Evolutionary conservation across 768 basidiomycete species (phyloP), one percentile per base, ranked within the genome.

Genomic region (Boletus edulis): DNA sequence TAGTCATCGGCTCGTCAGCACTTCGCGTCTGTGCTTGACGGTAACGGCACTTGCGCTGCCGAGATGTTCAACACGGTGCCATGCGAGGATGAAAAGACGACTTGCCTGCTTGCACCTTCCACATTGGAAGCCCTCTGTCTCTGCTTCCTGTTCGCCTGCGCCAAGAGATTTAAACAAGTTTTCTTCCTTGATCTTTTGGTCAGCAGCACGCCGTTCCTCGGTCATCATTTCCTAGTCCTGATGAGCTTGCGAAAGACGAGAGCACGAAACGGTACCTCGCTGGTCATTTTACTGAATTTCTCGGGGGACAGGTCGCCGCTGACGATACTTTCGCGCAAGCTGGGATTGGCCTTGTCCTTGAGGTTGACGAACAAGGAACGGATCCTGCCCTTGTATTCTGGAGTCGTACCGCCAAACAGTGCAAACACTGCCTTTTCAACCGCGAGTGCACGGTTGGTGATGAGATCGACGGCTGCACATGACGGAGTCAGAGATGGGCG

Each of bases 1-100:
- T 95, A 3, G 96, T 98, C 95, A 98, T 98, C 22, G 96, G 95
- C 74, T 98, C 97, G 75, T 98, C 97, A 9, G 97, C 96, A 67
- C 91, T 94, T 52, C 97, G 82, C 9, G 97, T 99, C 70, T 99
- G 97, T 63, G 93, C 92, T 76, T 98, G 94, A 61, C 92, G 88
- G 65, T 97, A 98, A 43, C 88, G 82, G 64, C 92, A 91, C 75
- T 94, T 92, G 64, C 89, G 76, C 87, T 89, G 57, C 18, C 39
- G 39, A 52, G 48, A 38, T 7, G 35, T 62, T 14, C 61, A 20
- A 27, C 20, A 9, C 0, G 38, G 17, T 17, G 27, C n/a, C 13
- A n/a, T 5, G 27, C 3, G 11, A 14, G 3, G 5, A 55, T 4
- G 42, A 35, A 56, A n/a, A 9, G 32, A 24, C 5, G 34, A 56